Conservation (phyloP, 2,329 filamentous ascomycete species). For the Clarireedia monteithiana region DNA sequence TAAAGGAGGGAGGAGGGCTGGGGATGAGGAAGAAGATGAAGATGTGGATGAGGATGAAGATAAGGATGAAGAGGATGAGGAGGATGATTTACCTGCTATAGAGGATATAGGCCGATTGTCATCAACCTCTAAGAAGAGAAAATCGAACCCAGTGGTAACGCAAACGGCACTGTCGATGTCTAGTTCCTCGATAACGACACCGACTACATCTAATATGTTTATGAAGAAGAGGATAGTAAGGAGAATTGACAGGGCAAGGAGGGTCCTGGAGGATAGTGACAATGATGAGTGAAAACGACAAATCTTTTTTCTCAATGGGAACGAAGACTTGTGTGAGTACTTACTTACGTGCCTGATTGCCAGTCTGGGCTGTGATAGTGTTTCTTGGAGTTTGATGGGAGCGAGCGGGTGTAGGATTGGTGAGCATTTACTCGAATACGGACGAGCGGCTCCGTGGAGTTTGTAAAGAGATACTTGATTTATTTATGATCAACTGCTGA, state of each 20-base stretch:
- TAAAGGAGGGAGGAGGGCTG: neutral
- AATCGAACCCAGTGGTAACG: neutral
- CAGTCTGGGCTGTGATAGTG: too few relatives aligned
- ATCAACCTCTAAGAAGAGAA: neutral
- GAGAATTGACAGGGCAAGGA: neutral
- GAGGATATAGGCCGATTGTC: neutral
- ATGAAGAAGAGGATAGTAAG: neutral
- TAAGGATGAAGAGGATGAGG: constrained; percentile 35
- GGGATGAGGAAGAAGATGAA: neutral
- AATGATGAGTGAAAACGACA: neutral
- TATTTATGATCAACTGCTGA: too few relatives aligned
- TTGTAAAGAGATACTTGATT: too few relatives aligned
- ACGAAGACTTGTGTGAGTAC: too few relatives aligned
- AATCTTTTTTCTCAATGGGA: neutral
- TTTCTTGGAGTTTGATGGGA: too few relatives aligned
- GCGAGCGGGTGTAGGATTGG: too few relatives aligned
- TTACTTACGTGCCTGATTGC: too few relatives aligned
- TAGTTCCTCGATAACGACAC: too few relatives aligned
- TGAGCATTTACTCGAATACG: too few relatives aligned
- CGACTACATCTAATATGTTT: constrained; percentile 4
- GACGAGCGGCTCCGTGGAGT: too few relatives aligned
- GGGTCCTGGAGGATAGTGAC: constrained; percentile 2
- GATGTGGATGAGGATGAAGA: constrained; percentile 10
- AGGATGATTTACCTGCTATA: constrained; percentile 14
- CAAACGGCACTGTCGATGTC: too few relatives aligned